Evolutionary conservation across 352 stramenopile genomes (phyloP).

Genomic region (Blastocystis sp.): DNA sequence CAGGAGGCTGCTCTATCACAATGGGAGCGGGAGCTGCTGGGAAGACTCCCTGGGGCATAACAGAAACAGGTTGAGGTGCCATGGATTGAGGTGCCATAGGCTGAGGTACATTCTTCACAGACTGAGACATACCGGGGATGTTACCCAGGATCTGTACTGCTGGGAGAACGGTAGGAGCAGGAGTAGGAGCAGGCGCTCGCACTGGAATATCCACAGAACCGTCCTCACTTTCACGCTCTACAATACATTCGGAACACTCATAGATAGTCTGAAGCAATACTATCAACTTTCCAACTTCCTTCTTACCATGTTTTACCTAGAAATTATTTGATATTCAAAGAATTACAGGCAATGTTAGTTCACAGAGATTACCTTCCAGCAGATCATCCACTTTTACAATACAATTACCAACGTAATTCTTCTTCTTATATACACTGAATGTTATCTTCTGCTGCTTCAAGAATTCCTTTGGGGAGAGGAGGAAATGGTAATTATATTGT

Average conservation of each 20-base stretch:
- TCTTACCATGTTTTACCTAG: neutral
- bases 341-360: neutral
- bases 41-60: no score
- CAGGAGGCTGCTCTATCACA: no score
- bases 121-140: neutral
- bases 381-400: neutral
- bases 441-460: neutral
- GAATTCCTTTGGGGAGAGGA: neutral
- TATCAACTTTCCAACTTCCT: neutral
- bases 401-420: neutral
- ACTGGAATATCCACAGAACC: conserved; percentile 9
- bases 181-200: neutral
- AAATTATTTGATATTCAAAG: no score
- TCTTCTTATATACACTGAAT: neutral
- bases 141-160: neutral
- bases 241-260: conserved; percentile 40
- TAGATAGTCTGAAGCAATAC: conserved; percentile 42
- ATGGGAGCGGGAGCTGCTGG: no score
- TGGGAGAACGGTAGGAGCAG: neutral
- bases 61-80: no score
- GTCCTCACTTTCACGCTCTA: conserved; percentile 10
- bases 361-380: conserved; percentile 31
- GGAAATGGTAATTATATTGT: conserved; percentile 3
- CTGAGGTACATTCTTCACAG: no score
- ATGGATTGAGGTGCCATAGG: no score